Conservation (phyloP, 306 rosid genomes). For the Astragalus membranaceus region DNA sequence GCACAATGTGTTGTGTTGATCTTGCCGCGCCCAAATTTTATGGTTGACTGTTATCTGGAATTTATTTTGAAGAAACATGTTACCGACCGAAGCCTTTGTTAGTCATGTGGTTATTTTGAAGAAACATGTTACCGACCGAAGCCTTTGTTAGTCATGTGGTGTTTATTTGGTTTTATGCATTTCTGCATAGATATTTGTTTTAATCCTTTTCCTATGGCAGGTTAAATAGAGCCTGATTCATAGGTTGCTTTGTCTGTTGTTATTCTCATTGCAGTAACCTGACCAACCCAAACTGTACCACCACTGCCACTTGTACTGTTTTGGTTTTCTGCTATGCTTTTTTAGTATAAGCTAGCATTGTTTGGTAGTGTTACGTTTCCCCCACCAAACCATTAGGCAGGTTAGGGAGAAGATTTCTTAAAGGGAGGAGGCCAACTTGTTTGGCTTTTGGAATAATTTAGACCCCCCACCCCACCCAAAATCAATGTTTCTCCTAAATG, state of each 20-base stretch:
- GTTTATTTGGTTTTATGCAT: constrained; percentile 9
- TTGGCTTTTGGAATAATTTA: not conserved
- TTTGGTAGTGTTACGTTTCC: not conserved
- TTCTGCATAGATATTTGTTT: not conserved
- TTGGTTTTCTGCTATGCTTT: not conserved
- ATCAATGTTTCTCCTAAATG: too few relatives aligned
- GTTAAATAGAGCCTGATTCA: not conserved
- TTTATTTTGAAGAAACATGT: constrained; percentile 31
- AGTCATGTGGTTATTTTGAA: constrained; percentile 18
- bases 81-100: constrained; percentile 1
- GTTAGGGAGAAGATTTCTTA: not conserved
- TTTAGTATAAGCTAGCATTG: not conserved
- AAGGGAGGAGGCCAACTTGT: not conserved
- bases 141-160: constrained; percentile 15
- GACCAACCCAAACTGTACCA: not conserved
- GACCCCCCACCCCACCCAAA: not conserved
- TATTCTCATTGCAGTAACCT: not conserved
- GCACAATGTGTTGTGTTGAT: constrained; percentile 34
- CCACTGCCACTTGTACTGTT: not conserved
- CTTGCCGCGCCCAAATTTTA: constrained; percentile 24
- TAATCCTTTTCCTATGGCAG: not conserved
- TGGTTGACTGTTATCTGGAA: constrained; percentile 29
- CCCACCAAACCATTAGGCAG: not conserved
- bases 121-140: constrained; percentile 24
- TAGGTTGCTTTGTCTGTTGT: not conserved